Conservation (phyloP, 169 alveolate genomes). For the Plasmodium inui region DNA sequence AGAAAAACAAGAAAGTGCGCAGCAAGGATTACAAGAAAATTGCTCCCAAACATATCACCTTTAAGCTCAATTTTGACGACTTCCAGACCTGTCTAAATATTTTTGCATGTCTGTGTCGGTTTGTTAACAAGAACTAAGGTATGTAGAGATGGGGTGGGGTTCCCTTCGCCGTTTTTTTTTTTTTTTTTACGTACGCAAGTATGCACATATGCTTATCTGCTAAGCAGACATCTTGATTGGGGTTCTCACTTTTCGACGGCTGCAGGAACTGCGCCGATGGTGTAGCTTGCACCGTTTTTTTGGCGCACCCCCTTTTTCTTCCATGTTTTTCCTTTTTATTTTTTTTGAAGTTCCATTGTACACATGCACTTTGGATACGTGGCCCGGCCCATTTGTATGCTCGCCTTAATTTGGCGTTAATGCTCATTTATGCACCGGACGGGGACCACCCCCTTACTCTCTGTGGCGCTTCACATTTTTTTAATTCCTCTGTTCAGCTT, state of each 20-base stretch:
- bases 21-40: constrained; percentile 30
- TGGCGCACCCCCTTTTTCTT: background rate
- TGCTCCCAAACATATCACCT: constrained; percentile 15
- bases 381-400: background rate
- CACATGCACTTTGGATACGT: background rate
- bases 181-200: background rate
- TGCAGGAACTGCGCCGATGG: background rate
- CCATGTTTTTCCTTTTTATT: background rate
- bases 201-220: background rate
- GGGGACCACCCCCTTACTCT: too few relatives aligned
- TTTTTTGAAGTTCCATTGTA: background rate
- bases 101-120: constrained; percentile 55
- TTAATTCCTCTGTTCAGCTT: background rate
- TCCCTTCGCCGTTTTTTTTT: background rate
- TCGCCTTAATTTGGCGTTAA: background rate
- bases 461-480: too few relatives aligned
- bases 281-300: too few relatives aligned
- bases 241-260: background rate
- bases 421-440: background rate
- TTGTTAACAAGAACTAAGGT: constrained; percentile 21
- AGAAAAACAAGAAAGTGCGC: background rate
- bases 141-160: background rate
- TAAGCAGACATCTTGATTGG: background rate
- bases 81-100: constrained; percentile 47
- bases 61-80: constrained; percentile 66